Evolutionary conservation across 1,284 basidiomycete species (phyloP).

Genomic region (Gymnopus androsaceus): DNA sequence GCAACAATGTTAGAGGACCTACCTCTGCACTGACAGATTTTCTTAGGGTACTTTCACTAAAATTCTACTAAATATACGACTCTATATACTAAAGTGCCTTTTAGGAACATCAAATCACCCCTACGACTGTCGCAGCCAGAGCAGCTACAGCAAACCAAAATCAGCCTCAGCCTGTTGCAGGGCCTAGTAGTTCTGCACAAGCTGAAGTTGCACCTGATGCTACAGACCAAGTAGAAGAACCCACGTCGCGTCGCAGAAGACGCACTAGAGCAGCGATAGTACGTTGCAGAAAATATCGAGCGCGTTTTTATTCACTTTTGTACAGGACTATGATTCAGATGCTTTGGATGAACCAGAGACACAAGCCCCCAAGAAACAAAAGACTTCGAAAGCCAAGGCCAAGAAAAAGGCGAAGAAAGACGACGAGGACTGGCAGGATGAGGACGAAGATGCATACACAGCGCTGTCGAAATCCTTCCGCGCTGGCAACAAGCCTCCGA

Average conservation of each 20-base stretch:
- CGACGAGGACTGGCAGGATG: conserved; percentile 46
- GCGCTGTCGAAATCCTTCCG: conserved; percentile 60
- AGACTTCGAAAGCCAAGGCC: conserved; percentile 41
- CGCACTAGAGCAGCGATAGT: conserved; percentile 4
- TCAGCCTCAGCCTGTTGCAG: conserved; percentile 44
- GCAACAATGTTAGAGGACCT: conserved; percentile 82
- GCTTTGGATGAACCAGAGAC: conserved; percentile 63
- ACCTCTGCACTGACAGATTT: conserved; percentile 92
- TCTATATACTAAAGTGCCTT: background rate
- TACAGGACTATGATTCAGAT: conserved; percentile 63
- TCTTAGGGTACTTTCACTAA: conserved; percentile 61
- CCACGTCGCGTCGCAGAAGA: conserved; percentile 1
- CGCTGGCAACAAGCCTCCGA: conserved; percentile 59
- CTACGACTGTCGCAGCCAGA: conserved; percentile 65
- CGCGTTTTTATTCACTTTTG: conserved; percentile 15
- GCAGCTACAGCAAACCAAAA: too few species aligned
- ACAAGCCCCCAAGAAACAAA: conserved; percentile 38
- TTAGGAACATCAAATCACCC: conserved; percentile 80
- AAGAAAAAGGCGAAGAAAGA: conserved; percentile 55
- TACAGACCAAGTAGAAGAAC: conserved; percentile 23
- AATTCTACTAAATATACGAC: background rate
- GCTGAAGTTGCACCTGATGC: conserved; percentile 34
- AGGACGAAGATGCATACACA: conserved; percentile 56
- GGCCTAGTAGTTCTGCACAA: conserved; percentile 43
- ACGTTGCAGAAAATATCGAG: background rate